Conservation (phyloP, 768 basidiomycete species). For the Naganishia randhawae region DNA sequence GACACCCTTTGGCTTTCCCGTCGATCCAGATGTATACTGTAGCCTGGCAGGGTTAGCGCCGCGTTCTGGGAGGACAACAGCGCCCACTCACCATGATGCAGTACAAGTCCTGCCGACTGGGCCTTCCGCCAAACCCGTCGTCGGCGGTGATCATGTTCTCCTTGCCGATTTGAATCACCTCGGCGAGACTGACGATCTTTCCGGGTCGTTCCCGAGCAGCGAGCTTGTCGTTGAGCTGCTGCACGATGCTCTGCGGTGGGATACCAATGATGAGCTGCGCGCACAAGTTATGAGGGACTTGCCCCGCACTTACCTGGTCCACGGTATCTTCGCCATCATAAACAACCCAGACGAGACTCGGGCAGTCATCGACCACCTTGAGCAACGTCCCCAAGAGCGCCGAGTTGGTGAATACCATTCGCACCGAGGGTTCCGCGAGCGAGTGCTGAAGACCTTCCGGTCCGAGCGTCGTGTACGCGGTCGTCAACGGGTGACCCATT, state of each 20-base stretch:
- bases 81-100: constrained; percentile 59
- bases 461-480: constrained; percentile 49
- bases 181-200: constrained; percentile 61
- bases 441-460: constrained; percentile 69
- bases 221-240: constrained; percentile 56
- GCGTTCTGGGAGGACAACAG: not conserved
- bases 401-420: constrained; percentile 81
- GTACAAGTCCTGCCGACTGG: constrained; percentile 57
- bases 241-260: constrained; percentile 56
- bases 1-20: constrained; percentile 90
- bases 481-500: constrained; percentile 45
- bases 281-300: too few species aligned
- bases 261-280: too few species aligned
- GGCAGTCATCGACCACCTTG: constrained; percentile 67
- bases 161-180: constrained; percentile 65
- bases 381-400: constrained; percentile 72
- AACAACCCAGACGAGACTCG: constrained; percentile 70
- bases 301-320: constrained; percentile 32
- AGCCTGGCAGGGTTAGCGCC: not conserved
- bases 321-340: constrained; percentile 64
- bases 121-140: constrained; percentile 55
- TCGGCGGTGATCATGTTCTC: constrained; percentile 51
- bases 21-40: constrained; percentile 64
- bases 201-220: constrained; percentile 57
- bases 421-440: constrained; percentile 75